Evolutionary conservation across 345 rosid genomes (phyloP).

Genomic region (Stellera chamaejasme): DNA sequence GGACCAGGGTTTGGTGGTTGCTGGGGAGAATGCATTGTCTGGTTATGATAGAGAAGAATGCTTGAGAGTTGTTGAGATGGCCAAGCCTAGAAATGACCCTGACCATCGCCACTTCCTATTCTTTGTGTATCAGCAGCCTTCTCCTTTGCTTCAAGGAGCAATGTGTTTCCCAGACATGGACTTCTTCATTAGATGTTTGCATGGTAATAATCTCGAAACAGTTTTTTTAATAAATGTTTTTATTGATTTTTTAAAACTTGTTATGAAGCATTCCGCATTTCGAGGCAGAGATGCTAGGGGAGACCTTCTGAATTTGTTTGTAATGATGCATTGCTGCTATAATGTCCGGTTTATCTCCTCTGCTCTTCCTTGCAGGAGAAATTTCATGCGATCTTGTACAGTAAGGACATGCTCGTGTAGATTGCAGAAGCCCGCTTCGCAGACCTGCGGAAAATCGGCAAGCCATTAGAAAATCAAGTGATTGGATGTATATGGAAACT

Average conservation of each 20-base stretch:
- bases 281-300: too few species aligned
- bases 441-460: too few species aligned
- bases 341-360: too few species aligned
- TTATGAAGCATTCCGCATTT: too few species aligned
- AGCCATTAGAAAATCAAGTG: too few species aligned
- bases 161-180: conserved; percentile 74
- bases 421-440: too few species aligned
- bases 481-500: too few species aligned
- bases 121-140: conserved; percentile 74
- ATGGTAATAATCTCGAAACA: conserved; percentile 35
- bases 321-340: too few species aligned
- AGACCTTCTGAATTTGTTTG: too few species aligned
- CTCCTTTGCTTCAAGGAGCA: conserved; percentile 62
- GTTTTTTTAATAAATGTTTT: background rate
- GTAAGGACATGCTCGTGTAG: too few species aligned
- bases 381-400: too few species aligned
- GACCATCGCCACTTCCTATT: conserved; percentile 58
- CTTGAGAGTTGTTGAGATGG: conserved; percentile 69
- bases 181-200: conserved; percentile 72
- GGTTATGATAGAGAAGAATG: conserved; percentile 70
- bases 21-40: conserved; percentile 63
- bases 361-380: too few species aligned
- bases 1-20: conserved; percentile 61
- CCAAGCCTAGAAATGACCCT: conserved; percentile 86
- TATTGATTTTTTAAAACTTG: background rate